phyloP scores from a whole-genome alignment of 2,329 filamentous ascomycete species.

The Fusarium pseudocircinatum region DNA sequence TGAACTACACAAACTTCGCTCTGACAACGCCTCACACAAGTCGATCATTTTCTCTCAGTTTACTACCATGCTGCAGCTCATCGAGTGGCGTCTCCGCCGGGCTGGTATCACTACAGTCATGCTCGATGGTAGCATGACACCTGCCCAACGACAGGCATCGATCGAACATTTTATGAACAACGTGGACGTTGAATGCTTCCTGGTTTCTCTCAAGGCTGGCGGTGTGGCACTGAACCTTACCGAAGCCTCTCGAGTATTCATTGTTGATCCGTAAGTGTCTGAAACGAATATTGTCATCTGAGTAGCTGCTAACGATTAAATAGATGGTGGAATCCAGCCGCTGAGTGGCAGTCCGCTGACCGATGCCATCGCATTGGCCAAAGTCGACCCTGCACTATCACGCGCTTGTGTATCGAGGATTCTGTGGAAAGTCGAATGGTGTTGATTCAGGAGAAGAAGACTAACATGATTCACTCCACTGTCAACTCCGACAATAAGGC shows the following conservation, averaged over 20 bases:
- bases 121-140: conserved; percentile 97
- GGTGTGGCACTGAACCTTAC: conserved; percentile 96
- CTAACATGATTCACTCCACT: conserved; percentile 96
- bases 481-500: conserved; percentile 92
- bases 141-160: conserved; percentile 88
- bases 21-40: conserved; percentile 92
- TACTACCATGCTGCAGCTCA: conserved; percentile 95
- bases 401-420: conserved; percentile 94
- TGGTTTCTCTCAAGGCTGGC: conserved; percentile 95
- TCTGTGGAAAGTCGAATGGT: conserved; percentile 97
- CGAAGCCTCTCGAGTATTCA: conserved; percentile 93
- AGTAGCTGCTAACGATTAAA: conserved; percentile 39
- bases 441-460: conserved; percentile 96
- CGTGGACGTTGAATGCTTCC: conserved; percentile 91
- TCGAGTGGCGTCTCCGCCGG: conserved; percentile 94
- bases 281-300: background rate
- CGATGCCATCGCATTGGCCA: conserved; percentile 95
- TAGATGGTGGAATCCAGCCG: conserved; percentile 99
- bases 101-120: conserved; percentile 99
- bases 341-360: conserved; percentile 98
- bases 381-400: conserved; percentile 92
- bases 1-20: conserved; percentile 90
- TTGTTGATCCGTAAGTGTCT: conserved; percentile 85
- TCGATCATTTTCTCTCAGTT: conserved; percentile 98
- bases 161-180: conserved; percentile 98